These are phyloP conservation scores for Termitomyces sp. DNA, from an alignment of 768 basidiomycete species.

Conservation along the genomic window DNA sequence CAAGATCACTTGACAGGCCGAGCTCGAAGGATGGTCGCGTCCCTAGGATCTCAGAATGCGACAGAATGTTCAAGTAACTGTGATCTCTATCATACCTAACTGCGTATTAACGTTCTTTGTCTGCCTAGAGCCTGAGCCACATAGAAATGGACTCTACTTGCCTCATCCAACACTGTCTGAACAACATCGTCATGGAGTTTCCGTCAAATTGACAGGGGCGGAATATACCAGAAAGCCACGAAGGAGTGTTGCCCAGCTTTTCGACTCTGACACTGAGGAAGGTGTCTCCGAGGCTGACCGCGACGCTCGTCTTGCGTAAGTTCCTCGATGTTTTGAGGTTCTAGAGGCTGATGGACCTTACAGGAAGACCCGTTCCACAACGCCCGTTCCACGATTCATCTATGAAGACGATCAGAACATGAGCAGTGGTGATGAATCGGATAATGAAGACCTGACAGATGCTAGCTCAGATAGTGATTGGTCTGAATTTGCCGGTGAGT, in stretches of 20 bases:
- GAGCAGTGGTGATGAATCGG: constrained; percentile 78
- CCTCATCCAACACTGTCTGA: constrained; percentile 31
- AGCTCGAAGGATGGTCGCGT: constrained; percentile 50
- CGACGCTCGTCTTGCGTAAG: constrained; percentile 72
- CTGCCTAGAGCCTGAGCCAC: constrained; percentile 24
- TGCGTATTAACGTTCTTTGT: background rate
- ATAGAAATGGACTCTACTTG: constrained; percentile 52
- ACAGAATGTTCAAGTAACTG: constrained; percentile 18
- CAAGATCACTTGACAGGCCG: constrained; percentile 75
- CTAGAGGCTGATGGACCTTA: background rate
- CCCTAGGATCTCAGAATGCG: constrained; percentile 7
- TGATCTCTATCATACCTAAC: background rate
- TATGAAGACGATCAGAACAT: constrained; percentile 50
- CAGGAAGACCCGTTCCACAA: constrained; percentile 54
- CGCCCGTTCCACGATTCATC: constrained; percentile 32
- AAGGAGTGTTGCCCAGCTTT: constrained; percentile 31
- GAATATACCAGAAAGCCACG: constrained; percentile 8
- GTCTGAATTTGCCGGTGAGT: constrained; percentile 45
- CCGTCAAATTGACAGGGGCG: background rate
- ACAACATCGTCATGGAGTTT: background rate
- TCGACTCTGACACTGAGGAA: constrained; percentile 70
- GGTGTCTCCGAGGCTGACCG: constrained; percentile 63
- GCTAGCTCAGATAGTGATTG: constrained; percentile 46
- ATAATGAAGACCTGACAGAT: constrained; percentile 69
- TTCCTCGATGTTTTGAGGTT: constrained; percentile 8